Conservation (phyloP, 805 yeast genomes). For the Maudiozyma turicensis region DNA sequence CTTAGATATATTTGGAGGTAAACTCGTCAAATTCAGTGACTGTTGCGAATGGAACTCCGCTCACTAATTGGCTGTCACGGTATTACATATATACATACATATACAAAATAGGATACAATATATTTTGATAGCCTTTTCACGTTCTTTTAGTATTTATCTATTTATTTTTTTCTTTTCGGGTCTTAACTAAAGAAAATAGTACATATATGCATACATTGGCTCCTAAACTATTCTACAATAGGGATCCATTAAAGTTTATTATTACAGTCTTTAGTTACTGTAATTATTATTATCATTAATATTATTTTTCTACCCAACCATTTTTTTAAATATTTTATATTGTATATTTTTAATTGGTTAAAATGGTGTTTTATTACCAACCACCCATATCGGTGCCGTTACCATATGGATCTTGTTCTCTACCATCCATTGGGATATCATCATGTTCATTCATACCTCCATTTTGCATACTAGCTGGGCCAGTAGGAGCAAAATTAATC, state of each 20-base stretch:
- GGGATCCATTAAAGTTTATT: too few relatives aligned
- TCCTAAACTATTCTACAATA: too few relatives aligned
- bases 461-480: constrained; percentile 25
- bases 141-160: not conserved
- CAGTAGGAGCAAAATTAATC: constrained; percentile 34
- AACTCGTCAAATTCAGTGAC: constrained; percentile 63
- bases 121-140: not conserved
- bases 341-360: not conserved
- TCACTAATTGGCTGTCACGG: constrained; percentile 2
- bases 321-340: not conserved
- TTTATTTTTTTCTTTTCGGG: not conserved
- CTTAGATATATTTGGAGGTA: constrained; percentile 90
- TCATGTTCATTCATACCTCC: constrained; percentile 27
- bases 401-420: constrained; percentile 27
- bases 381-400: constrained; percentile 21
- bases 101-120: too few relatives aligned
- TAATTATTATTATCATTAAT: too few relatives aligned
- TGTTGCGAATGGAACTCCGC: constrained; percentile 62
- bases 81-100: not conserved
- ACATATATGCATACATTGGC: constrained; percentile 1
- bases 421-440: constrained; percentile 24
- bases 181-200: not conserved
- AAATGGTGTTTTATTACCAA: constrained; percentile 14
- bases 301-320: not conserved
- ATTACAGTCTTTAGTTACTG: too few relatives aligned